These are phyloP conservation scores for Ogataea kodamae DNA, from an alignment of 805 yeast genomes.

Conservation along the genomic window DNA sequence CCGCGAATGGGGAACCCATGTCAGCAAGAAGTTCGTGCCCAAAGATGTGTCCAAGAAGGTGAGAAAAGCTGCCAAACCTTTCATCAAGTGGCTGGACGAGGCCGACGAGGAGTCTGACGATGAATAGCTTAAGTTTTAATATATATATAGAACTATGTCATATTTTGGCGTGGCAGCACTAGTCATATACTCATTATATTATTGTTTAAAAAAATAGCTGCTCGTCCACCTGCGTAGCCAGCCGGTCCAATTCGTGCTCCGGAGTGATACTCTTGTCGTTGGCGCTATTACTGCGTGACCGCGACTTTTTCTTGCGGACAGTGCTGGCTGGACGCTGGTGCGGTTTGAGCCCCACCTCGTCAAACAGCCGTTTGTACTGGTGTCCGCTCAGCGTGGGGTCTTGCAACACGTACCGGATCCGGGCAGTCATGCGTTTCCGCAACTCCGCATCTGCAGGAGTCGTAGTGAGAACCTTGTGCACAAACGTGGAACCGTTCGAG, in stretches of 20 bases:
- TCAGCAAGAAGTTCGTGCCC: conserved; percentile 88
- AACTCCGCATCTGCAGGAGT: conserved; percentile 58
- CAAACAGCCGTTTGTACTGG: conserved; percentile 81
- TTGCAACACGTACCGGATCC: conserved; percentile 59
- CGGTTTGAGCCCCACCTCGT: conserved; percentile 74
- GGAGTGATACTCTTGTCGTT: conserved; percentile 12
- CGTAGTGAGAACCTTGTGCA: conserved; percentile 74
- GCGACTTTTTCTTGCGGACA: conserved; percentile 25
- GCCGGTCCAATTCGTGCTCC: conserved; percentile 22
- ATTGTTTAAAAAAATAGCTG: conserved; percentile 17
- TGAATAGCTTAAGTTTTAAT: conserved; percentile 10
- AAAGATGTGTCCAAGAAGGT: conserved; percentile 91
- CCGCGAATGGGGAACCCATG: conserved; percentile 82
- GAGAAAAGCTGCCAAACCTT: conserved; percentile 94
- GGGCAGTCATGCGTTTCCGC: conserved; percentile 55
- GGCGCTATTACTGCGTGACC: conserved; percentile 28
- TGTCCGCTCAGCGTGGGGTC: conserved; percentile 58
- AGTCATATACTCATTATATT: too few relatives aligned
- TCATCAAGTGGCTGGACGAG: conserved; percentile 89
- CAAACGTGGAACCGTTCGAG: conserved; percentile 68
- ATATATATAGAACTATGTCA: neutral
- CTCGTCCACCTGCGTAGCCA: conserved; percentile 11
- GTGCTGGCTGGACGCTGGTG: conserved; percentile 24
- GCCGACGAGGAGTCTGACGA: conserved; percentile 72
- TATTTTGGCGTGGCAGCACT: conserved; percentile 1